These are phyloP conservation scores for Rutstroemia sp. DNA, from an alignment of 2,329 filamentous ascomycete genomes.

Conservation along the genomic window DNA sequence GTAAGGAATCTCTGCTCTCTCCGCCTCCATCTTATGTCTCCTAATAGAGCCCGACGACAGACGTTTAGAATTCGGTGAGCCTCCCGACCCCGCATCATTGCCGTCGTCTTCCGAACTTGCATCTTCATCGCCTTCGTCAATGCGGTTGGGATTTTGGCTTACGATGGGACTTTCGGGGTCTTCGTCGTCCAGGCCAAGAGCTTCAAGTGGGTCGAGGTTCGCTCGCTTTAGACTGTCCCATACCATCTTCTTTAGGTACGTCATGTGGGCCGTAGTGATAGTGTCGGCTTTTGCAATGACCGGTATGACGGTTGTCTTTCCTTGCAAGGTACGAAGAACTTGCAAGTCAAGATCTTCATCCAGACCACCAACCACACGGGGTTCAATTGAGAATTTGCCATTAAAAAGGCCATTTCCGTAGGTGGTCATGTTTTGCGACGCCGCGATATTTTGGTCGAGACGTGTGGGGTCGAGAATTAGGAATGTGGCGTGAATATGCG, in stretches of 20 bases:
- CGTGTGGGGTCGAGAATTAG: constrained; percentile 81
- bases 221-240: constrained; percentile 82
- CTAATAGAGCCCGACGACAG: constrained; percentile 28
- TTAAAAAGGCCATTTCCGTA: constrained; percentile 44
- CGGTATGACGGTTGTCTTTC: constrained; percentile 91
- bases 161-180: constrained; percentile 47
- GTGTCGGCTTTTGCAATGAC: constrained; percentile 96
- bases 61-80: constrained; percentile 25
- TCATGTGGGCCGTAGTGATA: constrained; percentile 92
- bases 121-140: constrained; percentile 50
- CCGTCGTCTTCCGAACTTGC: constrained; percentile 26
- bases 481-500: constrained; percentile 95
- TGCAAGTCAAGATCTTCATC: constrained; percentile 89
- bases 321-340: constrained; percentile 77
- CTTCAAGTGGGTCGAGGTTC: constrained; percentile 80
- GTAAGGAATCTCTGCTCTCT: constrained; percentile 52
- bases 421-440: constrained; percentile 43
- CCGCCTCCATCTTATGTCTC: constrained; percentile 34
- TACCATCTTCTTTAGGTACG: constrained; percentile 80
- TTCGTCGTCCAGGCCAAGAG: constrained; percentile 73
- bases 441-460: constrained; percentile 74
- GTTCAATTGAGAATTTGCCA: constrained; percentile 37
- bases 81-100: constrained; percentile 10
- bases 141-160: constrained; percentile 33
- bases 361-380: constrained; percentile 56